These are phyloP conservation scores for Xylariaceae sp. DNA, from an alignment of 2,329 filamentous ascomycete genomes.

Conservation along the genomic window DNA sequence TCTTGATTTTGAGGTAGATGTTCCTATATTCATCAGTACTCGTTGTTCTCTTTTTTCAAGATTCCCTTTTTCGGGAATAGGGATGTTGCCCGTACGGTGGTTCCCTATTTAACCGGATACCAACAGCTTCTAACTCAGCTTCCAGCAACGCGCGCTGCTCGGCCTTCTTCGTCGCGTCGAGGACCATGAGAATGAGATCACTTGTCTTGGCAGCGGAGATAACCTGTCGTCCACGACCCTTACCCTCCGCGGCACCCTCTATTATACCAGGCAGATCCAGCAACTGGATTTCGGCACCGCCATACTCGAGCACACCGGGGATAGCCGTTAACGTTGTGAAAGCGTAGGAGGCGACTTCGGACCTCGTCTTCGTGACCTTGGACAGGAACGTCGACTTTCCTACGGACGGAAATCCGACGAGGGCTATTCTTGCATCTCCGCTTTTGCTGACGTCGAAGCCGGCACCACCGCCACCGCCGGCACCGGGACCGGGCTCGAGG, in stretches of 20 bases:
- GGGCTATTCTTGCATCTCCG: slow-evolving; percentile 90
- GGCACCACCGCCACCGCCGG: slow-evolving; percentile 69
- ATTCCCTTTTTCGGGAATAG: neutral
- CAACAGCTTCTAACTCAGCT: slow-evolving; percentile 88
- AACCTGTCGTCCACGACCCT: slow-evolving; percentile 90
- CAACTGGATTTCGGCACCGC: slow-evolving; percentile 95
- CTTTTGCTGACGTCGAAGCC: slow-evolving; percentile 95
- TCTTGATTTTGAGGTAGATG: slow-evolving; percentile 95
- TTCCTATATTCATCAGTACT: slow-evolving; percentile 52
- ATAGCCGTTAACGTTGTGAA: slow-evolving; percentile 98
- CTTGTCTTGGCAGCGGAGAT: slow-evolving; percentile 98
- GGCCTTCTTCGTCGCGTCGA: slow-evolving; percentile 93
- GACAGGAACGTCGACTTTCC: slow-evolving; percentile 99
- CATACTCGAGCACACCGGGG: slow-evolving; percentile 94
- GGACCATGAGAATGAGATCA: slow-evolving; percentile 92
- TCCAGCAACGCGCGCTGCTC: slow-evolving; percentile 89
- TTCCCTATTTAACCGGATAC: slow-evolving; percentile 85
- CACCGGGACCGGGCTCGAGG: slow-evolving; percentile 78
- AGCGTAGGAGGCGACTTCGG: slow-evolving; percentile 90
- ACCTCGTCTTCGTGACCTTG: slow-evolving; percentile 96
- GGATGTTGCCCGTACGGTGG: slow-evolving; percentile 62
- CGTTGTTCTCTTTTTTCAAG: neutral
- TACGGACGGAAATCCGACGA: slow-evolving; percentile 98
- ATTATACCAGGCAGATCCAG: slow-evolving; percentile 98
- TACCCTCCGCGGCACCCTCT: slow-evolving; percentile 91